These are phyloP conservation scores for Hypholoma sublateritium DNA, from an alignment of 768 basidiomycete genomes.

Conservation along the genomic window DNA sequence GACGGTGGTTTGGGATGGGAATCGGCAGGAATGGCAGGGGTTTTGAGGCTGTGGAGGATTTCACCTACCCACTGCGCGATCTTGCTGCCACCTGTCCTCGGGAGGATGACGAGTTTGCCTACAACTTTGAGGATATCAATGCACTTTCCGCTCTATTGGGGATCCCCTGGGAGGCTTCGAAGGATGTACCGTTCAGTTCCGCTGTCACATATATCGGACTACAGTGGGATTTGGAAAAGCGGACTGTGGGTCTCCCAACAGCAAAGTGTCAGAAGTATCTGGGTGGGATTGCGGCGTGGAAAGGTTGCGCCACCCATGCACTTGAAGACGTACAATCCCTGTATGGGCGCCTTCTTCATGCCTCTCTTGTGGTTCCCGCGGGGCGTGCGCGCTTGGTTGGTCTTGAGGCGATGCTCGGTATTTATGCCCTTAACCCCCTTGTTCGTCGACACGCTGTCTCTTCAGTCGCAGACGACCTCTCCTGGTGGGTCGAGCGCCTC, in stretches of 20 bases:
- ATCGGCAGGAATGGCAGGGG: constrained; percentile 8
- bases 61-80: constrained; percentile 16
- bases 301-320: constrained; percentile 18
- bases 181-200: constrained; percentile 14
- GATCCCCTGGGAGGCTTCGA: constrained; percentile 21
- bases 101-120: constrained; percentile 3
- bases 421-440: constrained; percentile 29
- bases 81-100: constrained; percentile 15
- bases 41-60: constrained; percentile 32
- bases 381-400: constrained; percentile 37
- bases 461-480: constrained; percentile 21
- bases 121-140: constrained; percentile 28
- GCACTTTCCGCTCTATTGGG: constrained; percentile 19
- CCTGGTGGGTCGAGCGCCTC: constrained; percentile 33
- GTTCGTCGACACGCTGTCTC: constrained; percentile 8
- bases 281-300: constrained; percentile 27
- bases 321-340: constrained; percentile 34
- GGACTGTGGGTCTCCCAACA: constrained; percentile 13
- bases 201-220: constrained; percentile 22
- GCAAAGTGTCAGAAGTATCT: constrained; percentile 25
- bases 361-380: constrained; percentile 25
- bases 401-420: constrained; percentile 34
- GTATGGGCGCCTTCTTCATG: constrained; percentile 39
- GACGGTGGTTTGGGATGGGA: constrained; percentile 23
- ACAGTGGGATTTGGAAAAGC: constrained; percentile 20